phyloP scores from a whole-genome alignment of 306 rosid species.

The Rosa lucieae region DNA sequence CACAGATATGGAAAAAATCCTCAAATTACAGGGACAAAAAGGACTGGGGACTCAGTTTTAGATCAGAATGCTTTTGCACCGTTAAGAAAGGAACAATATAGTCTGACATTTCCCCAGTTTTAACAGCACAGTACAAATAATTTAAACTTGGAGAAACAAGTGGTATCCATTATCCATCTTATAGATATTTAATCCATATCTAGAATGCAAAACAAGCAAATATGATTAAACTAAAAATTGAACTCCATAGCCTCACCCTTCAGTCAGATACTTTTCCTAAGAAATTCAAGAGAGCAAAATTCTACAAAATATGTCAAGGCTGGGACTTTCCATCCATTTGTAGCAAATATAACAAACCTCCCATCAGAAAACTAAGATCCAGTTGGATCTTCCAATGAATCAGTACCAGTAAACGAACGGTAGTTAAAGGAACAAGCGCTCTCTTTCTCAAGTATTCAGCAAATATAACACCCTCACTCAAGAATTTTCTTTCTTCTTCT shows the following conservation, averaged over 20 bases:
- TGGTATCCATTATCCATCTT: not conserved
- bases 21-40: not conserved
- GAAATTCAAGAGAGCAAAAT: not conserved
- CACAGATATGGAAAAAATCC: conserved; percentile 5
- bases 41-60: not conserved
- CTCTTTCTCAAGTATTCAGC: not conserved
- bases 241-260: not conserved
- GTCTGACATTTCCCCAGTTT: not conserved
- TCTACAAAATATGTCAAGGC: conserved; percentile 1
- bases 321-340: not conserved
- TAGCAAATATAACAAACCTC: conserved; percentile 4
- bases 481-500: not conserved
- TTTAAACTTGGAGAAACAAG: not conserved
- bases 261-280: not conserved
- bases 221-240: not conserved
- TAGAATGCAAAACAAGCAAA: not conserved
- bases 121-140: not conserved
- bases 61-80: conserved; percentile 13
- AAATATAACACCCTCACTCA: not conserved
- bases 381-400: not conserved
- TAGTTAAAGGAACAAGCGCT: not conserved
- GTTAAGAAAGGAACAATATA: not conserved
- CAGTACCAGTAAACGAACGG: not conserved
- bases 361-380: not conserved
- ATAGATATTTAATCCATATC: not conserved